Conservation (phyloP, 371 early-diverging fungal species). For the Chytridium lagenaria region DNA sequence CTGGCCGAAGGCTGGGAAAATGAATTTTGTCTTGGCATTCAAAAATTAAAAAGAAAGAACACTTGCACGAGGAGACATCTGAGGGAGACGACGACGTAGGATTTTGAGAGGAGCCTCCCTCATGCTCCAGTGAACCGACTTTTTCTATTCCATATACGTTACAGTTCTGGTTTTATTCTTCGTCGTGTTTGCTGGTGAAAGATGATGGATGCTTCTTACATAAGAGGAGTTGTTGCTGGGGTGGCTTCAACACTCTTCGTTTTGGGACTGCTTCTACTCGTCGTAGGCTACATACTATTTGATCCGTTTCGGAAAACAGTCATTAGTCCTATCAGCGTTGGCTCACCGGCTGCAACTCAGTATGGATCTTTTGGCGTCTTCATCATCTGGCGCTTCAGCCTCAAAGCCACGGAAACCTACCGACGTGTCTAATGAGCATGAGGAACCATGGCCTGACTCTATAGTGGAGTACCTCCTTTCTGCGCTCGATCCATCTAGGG, state of each 20-base stretch:
- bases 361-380: background rate
- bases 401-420: background rate
- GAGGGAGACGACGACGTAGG: no score
- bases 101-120: no score
- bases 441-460: constrained; percentile 45
- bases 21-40: no score
- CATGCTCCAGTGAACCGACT: no score
- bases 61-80: no score
- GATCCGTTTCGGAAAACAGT: constrained; percentile 31
- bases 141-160: background rate
- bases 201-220: constrained; percentile 16
- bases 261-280: constrained; percentile 10
- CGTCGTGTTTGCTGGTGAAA: no score
- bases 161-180: background rate
- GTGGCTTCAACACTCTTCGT: constrained; percentile 23
- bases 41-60: no score
- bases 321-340: background rate
- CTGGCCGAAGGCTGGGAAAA: no score
- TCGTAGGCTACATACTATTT: constrained; percentile 22
- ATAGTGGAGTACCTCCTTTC: constrained; percentile 30
- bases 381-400: background rate
- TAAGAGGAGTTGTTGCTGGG: constrained; percentile 30
- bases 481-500: background rate
- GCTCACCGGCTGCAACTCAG: background rate
- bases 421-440: constrained; percentile 35